Evolutionary conservation across 2,329 filamentous ascomycete genomes (phyloP), one percentile per base, ranked within the genome.

Genomic region (Emericellopsis cladophorae): DNA sequence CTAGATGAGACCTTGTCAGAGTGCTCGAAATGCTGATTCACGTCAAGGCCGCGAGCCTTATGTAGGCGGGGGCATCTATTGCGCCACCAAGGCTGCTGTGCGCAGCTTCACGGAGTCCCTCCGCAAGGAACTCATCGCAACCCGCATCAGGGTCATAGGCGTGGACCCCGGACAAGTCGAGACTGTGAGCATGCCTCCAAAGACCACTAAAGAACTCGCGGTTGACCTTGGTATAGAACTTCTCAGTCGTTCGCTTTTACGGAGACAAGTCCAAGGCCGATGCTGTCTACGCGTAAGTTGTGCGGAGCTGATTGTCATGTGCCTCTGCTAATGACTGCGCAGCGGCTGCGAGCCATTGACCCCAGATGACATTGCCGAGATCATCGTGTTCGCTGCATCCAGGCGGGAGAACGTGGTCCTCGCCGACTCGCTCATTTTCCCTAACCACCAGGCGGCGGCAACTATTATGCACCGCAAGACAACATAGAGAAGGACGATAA

Each of bases 121-220:
- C 57, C 73, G 89, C 49, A 85, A 80, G 58, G 89, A 95, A 64
- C 71, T 93, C 44, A 81, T 95, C 49, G 71, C 82, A 7, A 85
- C 81, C 15, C 72, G 84, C 42, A 85, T 95, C 46, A 70, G 89
- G 42, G 71, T 95, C 45, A 94, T 95, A 46, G 84, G 87, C 60
- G 73, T 95, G 53, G 89, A 95, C 54, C 89, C 89, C 0, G 89
- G 89, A 22, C 88, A 94, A 64, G 88, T 95, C 37, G 87, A 95
- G 70, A 95, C 89, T 36, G 78, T 81, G 61, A 45, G 68, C 35
- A 24, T 16, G 11, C 31, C 21, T 21, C 1, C 10, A 12, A 31
- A 26, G 18, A 23, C 16, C 10, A 14, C 21, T 21, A 8, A 31
- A 9, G 18, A 26, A 4, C n/a, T 38, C 10, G 9, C 10, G 26